Evolutionary conservation across 2,329 filamentous ascomycete genomes (phyloP).

Genomic region (Claviceps pazoutovae): DNA sequence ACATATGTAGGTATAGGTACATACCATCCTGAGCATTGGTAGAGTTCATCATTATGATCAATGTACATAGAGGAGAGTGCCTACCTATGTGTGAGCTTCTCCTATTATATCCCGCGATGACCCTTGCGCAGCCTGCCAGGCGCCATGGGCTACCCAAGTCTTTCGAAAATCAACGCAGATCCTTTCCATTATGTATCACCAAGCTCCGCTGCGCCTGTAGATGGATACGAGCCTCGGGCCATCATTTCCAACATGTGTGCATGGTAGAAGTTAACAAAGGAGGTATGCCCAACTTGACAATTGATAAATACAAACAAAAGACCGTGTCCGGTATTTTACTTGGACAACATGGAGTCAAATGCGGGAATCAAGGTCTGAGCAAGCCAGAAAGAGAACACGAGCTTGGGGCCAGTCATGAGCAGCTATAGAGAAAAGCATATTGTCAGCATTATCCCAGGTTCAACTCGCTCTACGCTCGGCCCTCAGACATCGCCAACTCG

Average conservation of each 20-base stretch:
- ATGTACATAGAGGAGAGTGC: slow-evolving; percentile 1
- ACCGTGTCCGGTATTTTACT: background rate
- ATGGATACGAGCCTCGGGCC: background rate
- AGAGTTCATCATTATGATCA: background rate
- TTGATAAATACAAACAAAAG: background rate
- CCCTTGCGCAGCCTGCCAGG: background rate
- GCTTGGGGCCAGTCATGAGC: slow-evolving; percentile 96
- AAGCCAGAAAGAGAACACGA: slow-evolving; percentile 99
- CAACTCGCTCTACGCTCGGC: background rate
- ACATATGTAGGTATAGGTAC: too few relatives aligned
- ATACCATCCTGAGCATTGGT: background rate
- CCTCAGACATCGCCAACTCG: slow-evolving; percentile 1
- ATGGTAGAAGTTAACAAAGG: background rate
- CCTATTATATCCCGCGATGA: background rate
- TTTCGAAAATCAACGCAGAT: background rate
- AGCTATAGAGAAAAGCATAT: slow-evolving; percentile 34
- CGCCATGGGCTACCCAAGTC: background rate
- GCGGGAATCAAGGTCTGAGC: slow-evolving; percentile 95
- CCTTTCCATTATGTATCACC: background rate
- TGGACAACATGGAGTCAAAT: slow-evolving; percentile 45
- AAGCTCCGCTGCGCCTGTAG: background rate
- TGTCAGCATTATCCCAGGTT: slow-evolving; percentile 7
- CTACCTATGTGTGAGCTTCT: background rate
- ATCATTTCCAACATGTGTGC: background rate
- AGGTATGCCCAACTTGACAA: background rate